Conservation (phyloP, 2,329 filamentous ascomycete genomes). For the Juglanconis oblonga region DNA sequence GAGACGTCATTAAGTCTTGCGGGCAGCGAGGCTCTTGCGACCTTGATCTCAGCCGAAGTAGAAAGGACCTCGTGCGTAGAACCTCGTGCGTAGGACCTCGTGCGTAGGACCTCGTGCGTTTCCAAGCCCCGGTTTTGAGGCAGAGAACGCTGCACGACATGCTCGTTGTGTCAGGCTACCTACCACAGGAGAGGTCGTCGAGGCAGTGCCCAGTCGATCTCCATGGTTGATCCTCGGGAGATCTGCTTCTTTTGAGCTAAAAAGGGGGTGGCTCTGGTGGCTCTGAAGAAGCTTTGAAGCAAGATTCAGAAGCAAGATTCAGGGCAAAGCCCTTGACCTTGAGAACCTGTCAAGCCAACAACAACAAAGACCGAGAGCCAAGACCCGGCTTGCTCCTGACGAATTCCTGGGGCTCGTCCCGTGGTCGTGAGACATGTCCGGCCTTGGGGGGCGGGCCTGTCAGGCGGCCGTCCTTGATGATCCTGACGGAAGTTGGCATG, state of each 20-base stretch:
- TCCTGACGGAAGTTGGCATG: too few species aligned
- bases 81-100: not conserved
- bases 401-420: not conserved
- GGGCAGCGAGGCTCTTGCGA: not conserved
- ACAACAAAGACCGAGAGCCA: too few species aligned
- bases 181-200: not conserved
- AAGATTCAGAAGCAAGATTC: not conserved
- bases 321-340: not conserved
- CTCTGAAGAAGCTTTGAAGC: not conserved
- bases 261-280: conserved; percentile 13
- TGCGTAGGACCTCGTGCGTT: not conserved
- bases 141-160: not conserved
- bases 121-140: not conserved
- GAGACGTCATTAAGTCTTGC: not conserved
- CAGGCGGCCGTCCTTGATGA: too few species aligned
- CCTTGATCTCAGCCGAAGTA: not conserved
- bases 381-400: too few species aligned
- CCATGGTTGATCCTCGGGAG: conserved; percentile 10
- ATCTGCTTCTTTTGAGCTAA: conserved; percentile 10
- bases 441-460: not conserved
- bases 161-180: not conserved
- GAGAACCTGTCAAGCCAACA: too few species aligned
- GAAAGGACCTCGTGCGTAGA: not conserved
- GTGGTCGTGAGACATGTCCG: not conserved
- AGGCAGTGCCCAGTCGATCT: not conserved